Evolutionary conservation across 306 rosid species (phyloP).

Genomic region (Acacia confusa): DNA sequence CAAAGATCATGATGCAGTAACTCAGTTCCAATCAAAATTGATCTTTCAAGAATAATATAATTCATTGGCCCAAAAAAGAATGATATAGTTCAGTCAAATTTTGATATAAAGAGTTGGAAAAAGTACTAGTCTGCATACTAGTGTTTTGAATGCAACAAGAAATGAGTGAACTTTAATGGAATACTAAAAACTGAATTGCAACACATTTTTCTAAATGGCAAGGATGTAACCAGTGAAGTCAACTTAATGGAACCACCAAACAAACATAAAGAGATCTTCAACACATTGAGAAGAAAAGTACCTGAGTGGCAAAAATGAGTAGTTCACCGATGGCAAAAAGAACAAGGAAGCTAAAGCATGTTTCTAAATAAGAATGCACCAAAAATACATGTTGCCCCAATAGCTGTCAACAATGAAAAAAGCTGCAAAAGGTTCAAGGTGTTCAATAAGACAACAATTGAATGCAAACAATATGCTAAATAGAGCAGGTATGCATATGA

Average conservation of each 20-base stretch:
- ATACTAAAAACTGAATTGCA: not conserved
- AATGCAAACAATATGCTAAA: too few species aligned
- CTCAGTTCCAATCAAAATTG: slow-evolving; percentile 12
- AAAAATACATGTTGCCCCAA: slow-evolving; percentile 73
- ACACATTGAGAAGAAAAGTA: too few species aligned
- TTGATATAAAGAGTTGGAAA: not conserved
- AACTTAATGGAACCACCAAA: too few species aligned
- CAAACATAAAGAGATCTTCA: too few species aligned
- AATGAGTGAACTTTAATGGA: too few species aligned
- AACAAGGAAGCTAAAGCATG: slow-evolving; percentile 72
- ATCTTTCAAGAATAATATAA: not conserved
- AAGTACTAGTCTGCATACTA: not conserved
- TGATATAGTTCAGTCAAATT: not conserved
- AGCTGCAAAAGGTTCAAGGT: slow-evolving; percentile 54
- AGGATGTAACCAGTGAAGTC: too few species aligned
- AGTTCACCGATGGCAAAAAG: slow-evolving; percentile 64
- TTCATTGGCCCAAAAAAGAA: slow-evolving; percentile 1
- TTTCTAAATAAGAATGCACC: slow-evolving; percentile 68
- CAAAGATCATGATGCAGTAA: slow-evolving; percentile 37
- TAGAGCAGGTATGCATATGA: too few species aligned
- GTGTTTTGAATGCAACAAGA: not conserved
- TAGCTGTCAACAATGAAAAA: slow-evolving; percentile 57
- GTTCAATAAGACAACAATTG: slow-evolving; percentile 23
- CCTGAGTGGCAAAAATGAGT: too few species aligned
- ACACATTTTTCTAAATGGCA: too few species aligned